Base-by-base conservation (phyloP, 169 alveolate genomes). In the Condylostoma magnum region DNA sequence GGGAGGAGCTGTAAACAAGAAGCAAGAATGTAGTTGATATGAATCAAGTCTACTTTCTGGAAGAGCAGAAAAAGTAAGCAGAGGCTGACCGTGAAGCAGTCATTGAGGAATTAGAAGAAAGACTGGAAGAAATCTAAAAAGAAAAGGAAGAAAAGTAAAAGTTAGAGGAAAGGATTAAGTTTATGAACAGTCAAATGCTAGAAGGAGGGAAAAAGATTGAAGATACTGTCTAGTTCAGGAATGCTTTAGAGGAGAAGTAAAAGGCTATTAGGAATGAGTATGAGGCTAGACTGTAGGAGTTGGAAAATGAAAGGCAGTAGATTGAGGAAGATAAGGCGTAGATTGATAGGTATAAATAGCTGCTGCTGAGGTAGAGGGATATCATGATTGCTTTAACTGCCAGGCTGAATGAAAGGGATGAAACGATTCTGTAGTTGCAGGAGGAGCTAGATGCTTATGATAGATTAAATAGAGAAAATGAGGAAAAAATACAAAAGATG, bases 311-410 rank as follows among this genome's bases (percentile, higher is more conserved):
- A 76, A 78, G 95, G 54, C 66, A 82, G 34, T 77, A 80, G 56
- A 79, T 93, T 25, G 95, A 85, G 66, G 93, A 87, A 80, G 97
- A 93, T 55, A 90, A 88, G 43, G 92, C 88, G 15, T 73, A 93
- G 73, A 92, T 86, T 41, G 95, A 93, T 67, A 81, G 92, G 50
- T 88, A 87, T 70, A 90, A 90, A 83, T 84, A 90, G 65, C 76
- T 93, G 38, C 76, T 91, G 27, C 43, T 90, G 10, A 89, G 91
- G 67, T 84, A 93, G 76, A 83, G 95, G 80, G 95, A 92, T 85
- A 92, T 92, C n/a, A 92, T 92, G 97, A 87, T 89, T 20, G 95
- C 95, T n/a, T 75, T 93, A 28, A 93, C 96, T 8, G 86, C 89
- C 20, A 77, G 95, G 56, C 67, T 93, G 38, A 91, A 93, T 80